These are phyloP conservation scores for Amoebophrya sp. DNA, from an alignment of 169 alveolate species.

Conservation along the genomic window DNA sequence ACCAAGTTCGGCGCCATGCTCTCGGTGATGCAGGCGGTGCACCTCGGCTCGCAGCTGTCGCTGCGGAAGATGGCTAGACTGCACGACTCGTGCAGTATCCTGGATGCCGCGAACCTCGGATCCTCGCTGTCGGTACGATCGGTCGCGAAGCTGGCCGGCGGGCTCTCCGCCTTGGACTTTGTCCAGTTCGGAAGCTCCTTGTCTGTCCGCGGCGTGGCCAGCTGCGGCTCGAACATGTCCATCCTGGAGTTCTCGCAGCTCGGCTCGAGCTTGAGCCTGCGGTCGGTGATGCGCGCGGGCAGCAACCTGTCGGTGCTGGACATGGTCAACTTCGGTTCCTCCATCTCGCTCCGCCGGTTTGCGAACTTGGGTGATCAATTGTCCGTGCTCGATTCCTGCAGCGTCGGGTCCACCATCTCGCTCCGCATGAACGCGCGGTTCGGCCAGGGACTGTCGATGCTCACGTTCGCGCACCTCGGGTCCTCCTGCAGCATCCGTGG, in stretches of 20 bases:
- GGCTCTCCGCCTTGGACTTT: not conserved
- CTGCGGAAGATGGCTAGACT: not conserved
- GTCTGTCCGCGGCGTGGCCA: too few species aligned
- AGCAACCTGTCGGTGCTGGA: not conserved
- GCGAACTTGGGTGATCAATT: not conserved
- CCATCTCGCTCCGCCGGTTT: constrained; percentile 18
- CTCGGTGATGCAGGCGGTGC: too few species aligned
- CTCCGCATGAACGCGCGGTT: not conserved
- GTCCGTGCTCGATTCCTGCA: not conserved
- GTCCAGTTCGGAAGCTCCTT: not conserved
- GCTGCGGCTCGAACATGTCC: not conserved
- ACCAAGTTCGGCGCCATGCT: too few species aligned
- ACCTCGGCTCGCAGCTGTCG: not conserved
- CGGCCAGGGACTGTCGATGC: not conserved
- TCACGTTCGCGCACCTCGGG: not conserved
- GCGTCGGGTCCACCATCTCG: not conserved
- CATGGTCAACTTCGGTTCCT: not conserved
- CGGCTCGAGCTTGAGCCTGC: constrained; percentile 15
- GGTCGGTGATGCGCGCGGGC: not conserved
- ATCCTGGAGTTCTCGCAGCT: not conserved
- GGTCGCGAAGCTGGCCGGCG: not conserved
- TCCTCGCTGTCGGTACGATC: not conserved
- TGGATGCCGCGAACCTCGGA: constrained; percentile 22
- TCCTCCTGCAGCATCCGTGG: not conserved
- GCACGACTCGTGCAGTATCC: too few species aligned